Evolutionary conservation across 2,329 filamentous ascomycete genomes (phyloP).

Genomic region (Graphilbum sp.): DNA sequence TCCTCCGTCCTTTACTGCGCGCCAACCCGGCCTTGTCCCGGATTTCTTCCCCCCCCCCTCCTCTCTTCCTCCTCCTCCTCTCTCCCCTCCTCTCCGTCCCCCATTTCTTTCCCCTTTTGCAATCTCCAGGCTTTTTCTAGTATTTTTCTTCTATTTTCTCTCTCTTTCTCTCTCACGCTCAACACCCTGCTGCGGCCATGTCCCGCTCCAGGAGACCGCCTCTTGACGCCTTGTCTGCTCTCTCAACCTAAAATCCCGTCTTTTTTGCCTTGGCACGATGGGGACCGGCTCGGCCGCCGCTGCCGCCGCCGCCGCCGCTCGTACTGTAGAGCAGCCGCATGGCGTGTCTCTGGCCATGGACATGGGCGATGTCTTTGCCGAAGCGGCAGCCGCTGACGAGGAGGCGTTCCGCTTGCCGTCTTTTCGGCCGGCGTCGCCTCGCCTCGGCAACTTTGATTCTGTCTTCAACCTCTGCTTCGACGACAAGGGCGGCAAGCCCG

Average conservation of each 20-base stretch:
- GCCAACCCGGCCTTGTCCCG: too few species aligned
- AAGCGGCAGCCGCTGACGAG: too few species aligned
- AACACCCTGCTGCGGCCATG: conserved; percentile 4
- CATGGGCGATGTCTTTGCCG: background rate
- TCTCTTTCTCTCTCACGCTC: background rate
- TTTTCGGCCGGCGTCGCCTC: conserved; percentile 2
- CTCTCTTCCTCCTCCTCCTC: too few species aligned
- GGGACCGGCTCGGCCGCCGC: background rate
- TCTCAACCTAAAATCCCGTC: background rate
- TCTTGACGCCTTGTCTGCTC: conserved; percentile 1
- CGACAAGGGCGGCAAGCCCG: background rate
- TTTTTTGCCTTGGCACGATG: background rate
- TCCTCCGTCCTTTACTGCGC: too few species aligned
- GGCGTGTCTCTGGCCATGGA: too few species aligned
- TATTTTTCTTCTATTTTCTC: background rate
- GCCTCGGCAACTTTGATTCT: conserved; percentile 7
- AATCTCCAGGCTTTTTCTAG: background rate
- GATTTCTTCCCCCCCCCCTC: too few species aligned
- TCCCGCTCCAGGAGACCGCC: conserved; percentile 5
- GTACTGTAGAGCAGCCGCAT: background rate
- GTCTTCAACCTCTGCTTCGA: conserved; percentile 1
- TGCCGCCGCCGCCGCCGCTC: background rate
- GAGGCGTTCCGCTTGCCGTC: too few species aligned
- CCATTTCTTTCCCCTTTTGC: too few species aligned
- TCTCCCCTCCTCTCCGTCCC: too few species aligned